A percentile compares a stretch with the other conserved stretches of the same genome.
Conservation (phyloP, 2,329 filamentous ascomycete genomes). For the Fusarium kyushuense region DNA sequence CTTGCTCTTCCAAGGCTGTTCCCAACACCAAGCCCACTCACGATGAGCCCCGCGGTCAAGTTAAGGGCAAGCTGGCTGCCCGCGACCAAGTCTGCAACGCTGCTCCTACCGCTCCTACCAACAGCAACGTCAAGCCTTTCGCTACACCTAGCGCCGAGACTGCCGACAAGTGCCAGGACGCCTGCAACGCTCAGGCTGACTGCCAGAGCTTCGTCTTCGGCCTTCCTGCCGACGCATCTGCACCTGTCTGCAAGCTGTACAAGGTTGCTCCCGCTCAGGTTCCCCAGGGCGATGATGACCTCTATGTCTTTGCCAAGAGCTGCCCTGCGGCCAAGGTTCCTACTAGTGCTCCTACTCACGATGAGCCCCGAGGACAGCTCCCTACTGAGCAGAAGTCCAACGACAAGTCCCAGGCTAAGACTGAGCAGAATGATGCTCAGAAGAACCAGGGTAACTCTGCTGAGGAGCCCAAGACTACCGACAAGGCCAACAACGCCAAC, state of each 20-base stretch:
- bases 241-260: conserved; percentile 21
- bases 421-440: background rate
- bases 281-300: conserved; percentile 9
- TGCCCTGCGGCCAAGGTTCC: conserved; percentile 9
- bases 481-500: background rate
- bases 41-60: conserved; percentile 2
- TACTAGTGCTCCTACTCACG: conserved; percentile 2
- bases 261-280: conserved; percentile 16
- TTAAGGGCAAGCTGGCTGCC: background rate
- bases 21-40: conserved; percentile 18
- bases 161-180: conserved; percentile 19
- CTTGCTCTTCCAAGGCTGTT: conserved; percentile 1
- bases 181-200: conserved; percentile 1
- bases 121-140: conserved; percentile 17
- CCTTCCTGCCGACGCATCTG: conserved; percentile 12
- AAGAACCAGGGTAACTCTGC: background rate
- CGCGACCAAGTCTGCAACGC: conserved; percentile 6
- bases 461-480: background rate
- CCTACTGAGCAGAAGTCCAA: background rate
- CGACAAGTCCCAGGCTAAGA: background rate
- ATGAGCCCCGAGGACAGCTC: conserved; percentile 3
- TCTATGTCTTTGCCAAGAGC: conserved; percentile 21
- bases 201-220: conserved; percentile 30
- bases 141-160: conserved; percentile 11
- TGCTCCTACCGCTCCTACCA: conserved; percentile 5